Evolutionary conservation across 176 grass and related monocot genomes (phyloP).

Genomic region (Panicum miliaceum): DNA sequence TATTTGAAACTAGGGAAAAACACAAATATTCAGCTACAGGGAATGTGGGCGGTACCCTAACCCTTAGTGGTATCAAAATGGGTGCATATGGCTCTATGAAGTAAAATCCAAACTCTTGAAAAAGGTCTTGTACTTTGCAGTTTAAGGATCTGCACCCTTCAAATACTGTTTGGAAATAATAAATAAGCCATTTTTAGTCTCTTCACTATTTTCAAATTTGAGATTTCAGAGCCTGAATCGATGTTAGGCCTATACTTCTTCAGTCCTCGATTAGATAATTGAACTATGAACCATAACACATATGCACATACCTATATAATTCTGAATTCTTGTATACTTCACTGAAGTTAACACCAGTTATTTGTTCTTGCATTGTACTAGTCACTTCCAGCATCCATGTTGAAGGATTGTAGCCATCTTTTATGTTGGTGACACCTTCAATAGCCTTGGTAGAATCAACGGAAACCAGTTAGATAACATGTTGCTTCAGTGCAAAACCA

Average conservation of each 20-base stretch:
- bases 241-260: neutral
- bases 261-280: neutral
- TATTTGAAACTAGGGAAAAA: constrained; percentile 22
- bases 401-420: constrained; percentile 85
- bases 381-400: constrained; percentile 92
- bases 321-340: constrained; percentile 79
- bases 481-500: neutral
- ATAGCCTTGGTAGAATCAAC: constrained; percentile 51
- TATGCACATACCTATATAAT: constrained; percentile 52
- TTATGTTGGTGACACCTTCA: constrained; percentile 70
- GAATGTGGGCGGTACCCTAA: neutral
- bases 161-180: constrained; percentile 5
- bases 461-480: constrained; percentile 9
- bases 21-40: neutral
- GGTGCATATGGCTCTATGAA: neutral
- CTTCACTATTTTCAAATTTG: constrained; percentile 9
- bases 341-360: constrained; percentile 52
- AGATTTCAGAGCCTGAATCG: neutral
- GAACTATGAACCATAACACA: constrained; percentile 14
- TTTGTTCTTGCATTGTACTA: constrained; percentile 60
- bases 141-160: constrained; percentile 18
- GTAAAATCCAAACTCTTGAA: constrained; percentile 7
- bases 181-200: neutral
- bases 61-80: neutral
- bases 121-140: constrained; percentile 11